phyloP scores from a whole-genome alignment of 805 yeast genomes.

The Wickerhamiella australiensis region DNA sequence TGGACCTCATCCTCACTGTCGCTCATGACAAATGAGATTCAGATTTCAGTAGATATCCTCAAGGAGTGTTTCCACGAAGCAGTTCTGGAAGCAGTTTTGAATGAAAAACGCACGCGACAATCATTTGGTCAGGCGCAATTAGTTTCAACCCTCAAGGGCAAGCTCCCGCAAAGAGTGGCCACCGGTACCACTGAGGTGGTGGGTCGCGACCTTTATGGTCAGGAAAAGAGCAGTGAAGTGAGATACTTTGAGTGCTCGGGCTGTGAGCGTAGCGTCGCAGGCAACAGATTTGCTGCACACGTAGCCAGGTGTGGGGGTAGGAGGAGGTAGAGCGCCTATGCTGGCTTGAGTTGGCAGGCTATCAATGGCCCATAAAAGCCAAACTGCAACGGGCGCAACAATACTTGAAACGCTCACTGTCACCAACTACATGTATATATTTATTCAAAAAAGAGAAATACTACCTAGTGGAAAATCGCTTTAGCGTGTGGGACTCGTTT shows the following conservation, averaged over 20 bases:
- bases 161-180: neutral
- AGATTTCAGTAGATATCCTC: slow-evolving; percentile 17
- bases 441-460: too few species aligned
- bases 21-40: slow-evolving; percentile 12
- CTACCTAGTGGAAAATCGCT: too few species aligned
- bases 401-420: too few species aligned
- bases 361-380: too few species aligned
- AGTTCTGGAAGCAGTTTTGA: slow-evolving; percentile 26
- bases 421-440: too few species aligned
- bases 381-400: too few species aligned
- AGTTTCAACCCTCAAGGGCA: slow-evolving; percentile 3
- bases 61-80: slow-evolving; percentile 26
- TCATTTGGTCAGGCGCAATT: slow-evolving; percentile 26
- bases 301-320: slow-evolving; percentile 75
- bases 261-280: slow-evolving; percentile 79
- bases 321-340: too few species aligned
- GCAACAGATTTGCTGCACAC: slow-evolving; percentile 86
- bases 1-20: slow-evolving; percentile 31
- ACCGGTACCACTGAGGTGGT: slow-evolving; percentile 15
- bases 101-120: slow-evolving; percentile 26
- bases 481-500: too few species aligned
- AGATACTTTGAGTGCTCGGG: slow-evolving; percentile 65
- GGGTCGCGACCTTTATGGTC: slow-evolving; percentile 34
- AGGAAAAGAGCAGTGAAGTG: slow-evolving; percentile 36
- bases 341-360: too few species aligned